A percentile compares a stretch with the other conserved stretches of the same genome.
Conservation (phyloP, 345 rosid genomes). For the Eucalyptus sp. region DNA sequence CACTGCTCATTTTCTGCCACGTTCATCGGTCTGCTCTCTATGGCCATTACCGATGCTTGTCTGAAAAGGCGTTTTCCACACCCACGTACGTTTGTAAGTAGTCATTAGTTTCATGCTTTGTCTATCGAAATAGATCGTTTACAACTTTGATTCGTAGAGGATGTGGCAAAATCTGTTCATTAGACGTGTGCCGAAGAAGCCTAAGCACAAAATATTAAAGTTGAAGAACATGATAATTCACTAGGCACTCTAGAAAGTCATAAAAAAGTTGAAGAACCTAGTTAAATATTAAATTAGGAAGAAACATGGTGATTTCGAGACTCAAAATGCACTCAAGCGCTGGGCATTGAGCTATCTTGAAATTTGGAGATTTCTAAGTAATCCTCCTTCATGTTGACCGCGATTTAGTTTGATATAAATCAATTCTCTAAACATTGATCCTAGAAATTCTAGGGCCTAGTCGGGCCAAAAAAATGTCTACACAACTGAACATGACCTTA, state of each 20-base stretch:
- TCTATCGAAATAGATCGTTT: not conserved
- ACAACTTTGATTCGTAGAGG: not conserved
- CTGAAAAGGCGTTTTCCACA: slow-evolving; percentile 2
- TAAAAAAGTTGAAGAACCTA: not conserved
- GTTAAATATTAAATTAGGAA: not conserved
- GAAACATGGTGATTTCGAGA: not conserved
- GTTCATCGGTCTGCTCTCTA: slow-evolving; percentile 49
- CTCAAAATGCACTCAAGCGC: not conserved
- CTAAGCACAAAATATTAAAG: not conserved
- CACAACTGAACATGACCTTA: not conserved
- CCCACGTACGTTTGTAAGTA: not conserved
- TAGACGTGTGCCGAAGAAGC: not conserved
- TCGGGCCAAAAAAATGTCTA: not conserved
- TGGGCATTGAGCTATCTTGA: not conserved
- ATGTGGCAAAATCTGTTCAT: not conserved
- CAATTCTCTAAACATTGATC: not conserved
- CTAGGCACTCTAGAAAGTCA: not conserved
- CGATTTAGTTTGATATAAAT: not conserved
- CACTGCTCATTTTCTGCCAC: slow-evolving; percentile 66
- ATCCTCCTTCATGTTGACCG: not conserved
- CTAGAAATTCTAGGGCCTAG: not conserved
- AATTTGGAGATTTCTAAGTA: not conserved
- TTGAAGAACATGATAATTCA: not conserved
- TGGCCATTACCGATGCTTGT: slow-evolving; percentile 68
- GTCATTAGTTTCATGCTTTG: not conserved